Conservation (phyloP, 1,284 basidiomycete genomes). For the Tilletiopsis washingtonensis region DNA sequence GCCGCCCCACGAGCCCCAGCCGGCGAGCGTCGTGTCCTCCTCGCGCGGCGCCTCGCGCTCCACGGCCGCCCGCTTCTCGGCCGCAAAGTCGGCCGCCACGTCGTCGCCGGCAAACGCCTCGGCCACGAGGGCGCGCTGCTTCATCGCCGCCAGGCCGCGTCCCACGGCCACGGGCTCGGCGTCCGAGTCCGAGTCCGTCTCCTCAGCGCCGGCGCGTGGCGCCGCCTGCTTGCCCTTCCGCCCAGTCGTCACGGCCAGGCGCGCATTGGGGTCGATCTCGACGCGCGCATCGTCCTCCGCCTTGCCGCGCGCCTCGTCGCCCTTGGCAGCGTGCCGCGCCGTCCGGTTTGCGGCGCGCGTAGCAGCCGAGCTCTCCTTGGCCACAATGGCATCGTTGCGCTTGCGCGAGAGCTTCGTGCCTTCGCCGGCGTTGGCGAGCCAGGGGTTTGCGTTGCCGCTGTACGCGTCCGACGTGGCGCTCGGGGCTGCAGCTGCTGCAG, state of each 20-base stretch:
- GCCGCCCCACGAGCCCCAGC: slow-evolving; percentile 94
- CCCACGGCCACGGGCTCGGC: slow-evolving; percentile 1
- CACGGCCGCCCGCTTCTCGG: slow-evolving; percentile 69
- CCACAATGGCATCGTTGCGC: slow-evolving; percentile 15
- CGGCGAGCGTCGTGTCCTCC: slow-evolving; percentile 82
- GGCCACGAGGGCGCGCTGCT: slow-evolving; percentile 81
- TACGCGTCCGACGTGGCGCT: no score
- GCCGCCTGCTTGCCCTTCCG: background rate
- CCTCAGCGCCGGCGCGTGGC: slow-evolving; percentile 12
- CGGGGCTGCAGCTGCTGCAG: background rate
- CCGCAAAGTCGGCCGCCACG: slow-evolving; percentile 79
- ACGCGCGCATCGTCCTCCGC: slow-evolving; percentile 17
- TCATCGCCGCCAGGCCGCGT: slow-evolving; percentile 4
- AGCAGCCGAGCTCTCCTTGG: slow-evolving; percentile 9
- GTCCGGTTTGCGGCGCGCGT: slow-evolving; percentile 17
- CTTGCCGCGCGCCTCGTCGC: slow-evolving; percentile 12
- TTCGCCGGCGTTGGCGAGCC: slow-evolving; percentile 10
- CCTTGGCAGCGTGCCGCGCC: slow-evolving; percentile 13
- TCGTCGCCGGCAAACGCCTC: slow-evolving; percentile 94
- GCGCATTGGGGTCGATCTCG: slow-evolving; percentile 15
- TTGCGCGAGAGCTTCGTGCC: slow-evolving; percentile 16
- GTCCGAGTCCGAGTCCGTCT: slow-evolving; percentile 8
- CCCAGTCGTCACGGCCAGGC: slow-evolving; percentile 1
- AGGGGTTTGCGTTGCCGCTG: no score
- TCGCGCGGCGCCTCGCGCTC: slow-evolving; percentile 72